Evolutionary conservation across 371 early-diverging fungal genomes (phyloP).

Genomic region (Mortierella sp.): DNA sequence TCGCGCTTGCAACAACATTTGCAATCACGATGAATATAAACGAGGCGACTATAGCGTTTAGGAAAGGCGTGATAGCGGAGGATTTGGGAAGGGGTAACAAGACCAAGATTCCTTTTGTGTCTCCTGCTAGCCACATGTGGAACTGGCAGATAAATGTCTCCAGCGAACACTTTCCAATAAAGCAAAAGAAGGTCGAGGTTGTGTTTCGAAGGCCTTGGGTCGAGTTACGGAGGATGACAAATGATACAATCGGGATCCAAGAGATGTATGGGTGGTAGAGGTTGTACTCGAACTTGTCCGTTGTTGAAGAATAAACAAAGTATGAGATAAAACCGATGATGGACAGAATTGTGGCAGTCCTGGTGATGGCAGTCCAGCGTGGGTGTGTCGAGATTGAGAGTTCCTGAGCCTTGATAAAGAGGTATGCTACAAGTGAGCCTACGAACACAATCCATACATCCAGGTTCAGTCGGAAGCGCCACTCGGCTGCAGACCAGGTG

Average conservation of each 20-base stretch:
- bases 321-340: constrained; percentile 56
- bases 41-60: constrained; percentile 61
- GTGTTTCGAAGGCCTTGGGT: constrained; percentile 59
- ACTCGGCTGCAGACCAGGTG: constrained; percentile 67
- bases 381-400: constrained; percentile 54
- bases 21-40: constrained; percentile 68
- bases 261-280: constrained; percentile 71
- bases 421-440: constrained; percentile 65
- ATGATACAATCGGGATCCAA: constrained; percentile 69
- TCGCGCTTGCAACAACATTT: constrained; percentile 61
- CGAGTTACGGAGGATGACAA: constrained; percentile 74
- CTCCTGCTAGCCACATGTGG: constrained; percentile 81
- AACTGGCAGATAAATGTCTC: constrained; percentile 86
- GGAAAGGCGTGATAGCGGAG: constrained; percentile 35
- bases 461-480: constrained; percentile 72
- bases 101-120: constrained; percentile 75
- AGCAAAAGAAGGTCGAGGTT: constrained; percentile 63
- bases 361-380: constrained; percentile 54
- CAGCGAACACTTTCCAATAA: constrained; percentile 72
- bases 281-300: constrained; percentile 64
- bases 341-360: constrained; percentile 43
- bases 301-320: constrained; percentile 60
- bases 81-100: constrained; percentile 22
- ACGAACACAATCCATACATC: constrained; percentile 72
- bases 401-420: constrained; percentile 58